Percentiles rank a stretch among this genome's conserved stretches.
These are phyloP conservation scores for Penicillium frequentans DNA, from an alignment of 2,329 filamentous ascomycete species.

Conservation along the genomic window DNA sequence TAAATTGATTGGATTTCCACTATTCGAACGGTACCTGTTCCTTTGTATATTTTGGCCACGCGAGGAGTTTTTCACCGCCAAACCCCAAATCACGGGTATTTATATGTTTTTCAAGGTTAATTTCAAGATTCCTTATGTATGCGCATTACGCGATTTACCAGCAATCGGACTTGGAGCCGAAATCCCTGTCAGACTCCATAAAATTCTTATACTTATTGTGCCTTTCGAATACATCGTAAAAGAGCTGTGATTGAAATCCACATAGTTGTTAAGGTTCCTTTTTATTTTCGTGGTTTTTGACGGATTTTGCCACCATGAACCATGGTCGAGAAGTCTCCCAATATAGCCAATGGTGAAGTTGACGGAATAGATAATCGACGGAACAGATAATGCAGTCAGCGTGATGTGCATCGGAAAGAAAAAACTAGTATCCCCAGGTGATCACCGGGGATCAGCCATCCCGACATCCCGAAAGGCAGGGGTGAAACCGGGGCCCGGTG, in stretches of 20 bases:
- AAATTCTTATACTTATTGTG: not conserved
- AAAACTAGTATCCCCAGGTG: conserved; percentile 12
- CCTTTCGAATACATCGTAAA: too few relatives aligned
- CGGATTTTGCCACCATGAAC: conserved; percentile 15
- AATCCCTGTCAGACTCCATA: not conserved
- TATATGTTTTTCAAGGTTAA: not conserved
- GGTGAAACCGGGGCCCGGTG: conserved; percentile 18
- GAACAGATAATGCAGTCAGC: not conserved
- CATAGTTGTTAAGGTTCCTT: not conserved
- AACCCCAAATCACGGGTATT: not conserved
- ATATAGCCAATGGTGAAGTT: not conserved
- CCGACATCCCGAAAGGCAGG: not conserved
- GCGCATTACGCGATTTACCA: conserved; percentile 18
- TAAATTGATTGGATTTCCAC: not conserved
- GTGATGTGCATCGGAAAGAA: conserved; percentile 6
- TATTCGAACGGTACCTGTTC: not conserved
- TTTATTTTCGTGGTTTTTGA: not conserved
- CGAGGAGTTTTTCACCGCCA: not conserved
- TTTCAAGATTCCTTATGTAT: not conserved
- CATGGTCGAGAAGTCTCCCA: conserved; percentile 1
- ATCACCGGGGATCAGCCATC: conserved; percentile 6
- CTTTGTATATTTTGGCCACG: not conserved
- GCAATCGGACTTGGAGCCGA: conserved; percentile 17
- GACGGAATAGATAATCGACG: not conserved
- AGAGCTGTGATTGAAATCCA: too few relatives aligned